A percentile compares a stretch with the other conserved stretches of the same genome.
These are phyloP conservation scores for Tricholoma flavovirens DNA, from an alignment of 768 basidiomycete genomes.

Conservation along the genomic window DNA sequence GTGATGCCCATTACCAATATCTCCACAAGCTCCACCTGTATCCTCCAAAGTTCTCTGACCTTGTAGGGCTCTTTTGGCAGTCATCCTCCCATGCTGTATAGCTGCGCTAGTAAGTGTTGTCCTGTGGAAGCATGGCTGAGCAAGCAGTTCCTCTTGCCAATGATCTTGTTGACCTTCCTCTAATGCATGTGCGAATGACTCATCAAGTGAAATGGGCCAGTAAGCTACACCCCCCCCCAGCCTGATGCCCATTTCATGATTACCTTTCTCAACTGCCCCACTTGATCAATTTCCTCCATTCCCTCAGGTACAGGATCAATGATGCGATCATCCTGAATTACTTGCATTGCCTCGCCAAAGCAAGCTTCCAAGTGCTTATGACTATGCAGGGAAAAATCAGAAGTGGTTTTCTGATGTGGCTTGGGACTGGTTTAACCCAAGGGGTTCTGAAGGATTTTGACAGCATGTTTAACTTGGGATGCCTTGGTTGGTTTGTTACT, in stretches of 20 bases:
- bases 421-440: background rate
- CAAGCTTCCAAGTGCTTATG: background rate
- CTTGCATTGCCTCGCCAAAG: background rate
- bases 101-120: background rate
- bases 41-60: background rate
- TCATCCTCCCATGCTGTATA: background rate
- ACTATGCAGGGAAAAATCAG: background rate
- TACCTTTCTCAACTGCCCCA: background rate
- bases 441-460: background rate
- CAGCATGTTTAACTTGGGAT: background rate
- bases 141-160: conserved; percentile 1
- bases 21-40: conserved; percentile 1
- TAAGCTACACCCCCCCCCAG: background rate
- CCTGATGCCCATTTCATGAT: background rate
- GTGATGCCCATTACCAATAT: background rate
- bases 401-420: background rate
- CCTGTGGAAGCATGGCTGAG: background rate
- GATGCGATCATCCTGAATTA: background rate
- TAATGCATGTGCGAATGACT: background rate
- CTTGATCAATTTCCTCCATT: background rate
- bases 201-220: background rate
- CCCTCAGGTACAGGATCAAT: background rate
- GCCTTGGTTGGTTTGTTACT: background rate
- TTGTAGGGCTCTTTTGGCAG: conserved; percentile 1
- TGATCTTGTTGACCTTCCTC: background rate